phyloP scores from a whole-genome alignment of 176 grass and related monocot genomes.

The Sorghum bicolor region DNA sequence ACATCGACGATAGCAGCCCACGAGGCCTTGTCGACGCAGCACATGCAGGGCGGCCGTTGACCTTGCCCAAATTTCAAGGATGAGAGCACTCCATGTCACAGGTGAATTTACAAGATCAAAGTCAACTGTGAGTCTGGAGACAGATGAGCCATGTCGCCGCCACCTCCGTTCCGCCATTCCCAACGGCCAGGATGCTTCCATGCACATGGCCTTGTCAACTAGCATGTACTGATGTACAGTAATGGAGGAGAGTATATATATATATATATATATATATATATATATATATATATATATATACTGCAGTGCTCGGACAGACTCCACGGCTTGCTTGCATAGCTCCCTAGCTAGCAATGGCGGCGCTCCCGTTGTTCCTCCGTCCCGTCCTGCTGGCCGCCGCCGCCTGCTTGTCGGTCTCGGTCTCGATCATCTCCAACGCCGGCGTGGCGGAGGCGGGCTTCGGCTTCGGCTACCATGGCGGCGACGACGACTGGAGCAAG shows the following conservation, averaged over 20 bases:
- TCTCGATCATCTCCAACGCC: background rate
- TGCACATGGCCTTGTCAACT: background rate
- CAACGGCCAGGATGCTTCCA: background rate
- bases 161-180: constrained; percentile 5
- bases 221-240: no score
- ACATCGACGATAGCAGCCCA: constrained; percentile 23
- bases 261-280: background rate
- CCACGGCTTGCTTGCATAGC: no score
- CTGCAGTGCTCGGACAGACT: no score
- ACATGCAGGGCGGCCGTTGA: constrained; percentile 12
- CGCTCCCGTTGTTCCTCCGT: background rate
- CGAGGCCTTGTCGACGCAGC: background rate
- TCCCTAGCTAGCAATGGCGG: background rate
- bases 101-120: background rate
- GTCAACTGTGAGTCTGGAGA: constrained; percentile 12
- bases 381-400: background rate
- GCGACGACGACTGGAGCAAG: background rate
- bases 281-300: background rate
- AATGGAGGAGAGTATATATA: background rate
- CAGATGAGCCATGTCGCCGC: background rate
- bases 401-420: background rate
- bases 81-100: background rate
- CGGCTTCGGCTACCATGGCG: no score
- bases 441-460: background rate
- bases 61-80: background rate